A percentile compares a stretch with the other conserved stretches of the same genome.
phyloP scores from a whole-genome alignment of 805 yeast genomes.

The Debaryomyces maramus region DNA sequence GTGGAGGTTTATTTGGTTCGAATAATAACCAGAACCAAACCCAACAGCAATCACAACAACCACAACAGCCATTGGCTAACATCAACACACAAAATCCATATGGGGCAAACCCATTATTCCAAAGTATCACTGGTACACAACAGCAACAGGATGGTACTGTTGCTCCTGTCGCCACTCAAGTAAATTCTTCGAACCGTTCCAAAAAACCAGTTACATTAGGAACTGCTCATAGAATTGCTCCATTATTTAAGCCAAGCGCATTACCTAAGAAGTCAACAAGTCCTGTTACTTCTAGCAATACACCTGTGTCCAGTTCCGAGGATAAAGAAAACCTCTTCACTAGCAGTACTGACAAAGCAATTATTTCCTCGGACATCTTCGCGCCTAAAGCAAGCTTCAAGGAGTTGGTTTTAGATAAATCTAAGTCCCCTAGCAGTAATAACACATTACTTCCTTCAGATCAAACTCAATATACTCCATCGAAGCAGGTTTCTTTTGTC shows the following conservation, averaged over 20 bases:
- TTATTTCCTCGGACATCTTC: conserved; percentile 69
- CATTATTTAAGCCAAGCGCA: conserved; percentile 39
- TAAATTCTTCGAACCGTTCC: conserved; percentile 18
- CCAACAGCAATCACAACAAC: conserved; percentile 22
- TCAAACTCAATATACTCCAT: conserved; percentile 7
- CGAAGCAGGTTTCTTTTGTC: conserved; percentile 21
- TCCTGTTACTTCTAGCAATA: background rate
- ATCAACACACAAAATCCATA: conserved; percentile 59
- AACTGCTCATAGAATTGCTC: conserved; percentile 64
- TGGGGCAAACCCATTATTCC: conserved; percentile 73
- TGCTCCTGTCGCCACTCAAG: conserved; percentile 29
- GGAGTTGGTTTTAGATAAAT: conserved; percentile 53
- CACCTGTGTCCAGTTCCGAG: background rate
- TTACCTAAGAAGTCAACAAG: conserved; percentile 11
- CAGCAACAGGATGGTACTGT: conserved; percentile 12
- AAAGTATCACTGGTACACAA: conserved; percentile 34
- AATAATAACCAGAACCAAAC: conserved; percentile 14
- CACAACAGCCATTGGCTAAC: conserved; percentile 26
- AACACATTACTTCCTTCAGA: conserved; percentile 8
- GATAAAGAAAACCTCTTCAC: conserved; percentile 27
- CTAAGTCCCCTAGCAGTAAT: conserved; percentile 14
- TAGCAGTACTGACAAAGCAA: conserved; percentile 61
- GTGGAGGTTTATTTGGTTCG: conserved; percentile 15
- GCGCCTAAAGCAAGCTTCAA: conserved; percentile 59
- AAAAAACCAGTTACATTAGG: conserved; percentile 61